Percentiles rank a stretch among this genome's conserved stretches.
Conservation (phyloP, 2,329 filamentous ascomycete genomes). For the Epichloe hybrida region DNA sequence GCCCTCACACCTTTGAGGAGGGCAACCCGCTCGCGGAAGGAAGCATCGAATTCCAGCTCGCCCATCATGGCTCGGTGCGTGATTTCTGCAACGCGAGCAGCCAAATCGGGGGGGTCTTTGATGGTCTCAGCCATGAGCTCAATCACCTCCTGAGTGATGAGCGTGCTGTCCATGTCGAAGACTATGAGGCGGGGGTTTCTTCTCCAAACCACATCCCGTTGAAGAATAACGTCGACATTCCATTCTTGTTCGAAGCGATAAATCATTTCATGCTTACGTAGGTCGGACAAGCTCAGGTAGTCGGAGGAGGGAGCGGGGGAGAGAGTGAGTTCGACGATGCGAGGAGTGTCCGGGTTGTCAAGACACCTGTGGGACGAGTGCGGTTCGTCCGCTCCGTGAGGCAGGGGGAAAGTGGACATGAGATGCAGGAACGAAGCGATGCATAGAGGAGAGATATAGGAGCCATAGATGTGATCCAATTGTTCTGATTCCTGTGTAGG, state of each 20-base stretch:
- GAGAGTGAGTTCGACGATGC: slow-evolving; percentile 53
- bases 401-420: slow-evolving; percentile 48
- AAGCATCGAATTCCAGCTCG: slow-evolving; percentile 81
- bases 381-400: slow-evolving; percentile 35
- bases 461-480: slow-evolving; percentile 52
- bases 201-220: slow-evolving; percentile 59
- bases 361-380: slow-evolving; percentile 52
- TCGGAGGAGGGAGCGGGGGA: slow-evolving; percentile 47
- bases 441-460: slow-evolving; percentile 51
- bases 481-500: slow-evolving; percentile 40
- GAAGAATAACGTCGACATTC: slow-evolving; percentile 75
- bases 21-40: slow-evolving; percentile 65
- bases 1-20: slow-evolving; percentile 70
- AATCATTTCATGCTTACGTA: slow-evolving; percentile 69
- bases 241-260: slow-evolving; percentile 78
- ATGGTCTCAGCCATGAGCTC: slow-evolving; percentile 82
- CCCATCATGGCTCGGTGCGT: slow-evolving; percentile 92
- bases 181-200: slow-evolving; percentile 76
- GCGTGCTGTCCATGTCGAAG: slow-evolving; percentile 97
- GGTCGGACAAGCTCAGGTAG: slow-evolving; percentile 53
- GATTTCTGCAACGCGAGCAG: slow-evolving; percentile 72
- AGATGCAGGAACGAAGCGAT: slow-evolving; percentile 53
- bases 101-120: slow-evolving; percentile 52
- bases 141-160: slow-evolving; percentile 96
- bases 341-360: slow-evolving; percentile 44